These are phyloP conservation scores for Xylariaceae sp. DNA, from an alignment of 2,329 filamentous ascomycete species.

Conservation along the genomic window DNA sequence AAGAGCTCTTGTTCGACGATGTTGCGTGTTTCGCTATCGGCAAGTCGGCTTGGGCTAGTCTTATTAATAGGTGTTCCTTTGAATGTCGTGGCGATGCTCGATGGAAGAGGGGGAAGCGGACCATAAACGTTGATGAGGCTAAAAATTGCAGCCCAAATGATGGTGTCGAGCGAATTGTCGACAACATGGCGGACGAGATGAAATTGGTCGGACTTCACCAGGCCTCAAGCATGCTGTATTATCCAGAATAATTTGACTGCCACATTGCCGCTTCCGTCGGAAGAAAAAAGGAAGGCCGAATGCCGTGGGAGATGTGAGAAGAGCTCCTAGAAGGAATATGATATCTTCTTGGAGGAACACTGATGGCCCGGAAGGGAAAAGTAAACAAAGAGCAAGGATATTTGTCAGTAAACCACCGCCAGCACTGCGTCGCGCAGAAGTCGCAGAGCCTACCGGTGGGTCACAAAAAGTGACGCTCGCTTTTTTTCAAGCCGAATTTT, in stretches of 20 bases:
- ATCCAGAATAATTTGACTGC: constrained; percentile 10
- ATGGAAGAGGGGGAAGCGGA: neutral
- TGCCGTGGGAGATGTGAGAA: neutral
- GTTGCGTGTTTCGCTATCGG: neutral
- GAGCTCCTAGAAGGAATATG: neutral
- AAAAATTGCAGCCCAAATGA: constrained; percentile 5
- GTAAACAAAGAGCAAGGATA: no score
- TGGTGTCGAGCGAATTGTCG: neutral
- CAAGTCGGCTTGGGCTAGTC: neutral
- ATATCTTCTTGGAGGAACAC: no score
- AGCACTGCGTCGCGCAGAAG: no score
- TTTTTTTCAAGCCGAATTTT: no score
- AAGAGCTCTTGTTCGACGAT: neutral
- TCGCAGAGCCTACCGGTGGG: no score
- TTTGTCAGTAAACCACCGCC: no score
- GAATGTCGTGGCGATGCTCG: constrained; percentile 2
- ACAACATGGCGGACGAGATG: constrained; percentile 7
- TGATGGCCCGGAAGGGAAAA: no score
- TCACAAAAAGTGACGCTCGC: no score
- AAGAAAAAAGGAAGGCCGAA: constrained; percentile 4
- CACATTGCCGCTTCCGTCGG: constrained; percentile 1
- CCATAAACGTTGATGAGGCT: constrained; percentile 1
- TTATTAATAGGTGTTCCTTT: neutral
- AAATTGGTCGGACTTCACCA: constrained; percentile 6
- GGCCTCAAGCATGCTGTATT: neutral